phyloP scores from a whole-genome alignment of 2,329 filamentous ascomycete genomes.

The Pyrenophora seminiperda region DNA sequence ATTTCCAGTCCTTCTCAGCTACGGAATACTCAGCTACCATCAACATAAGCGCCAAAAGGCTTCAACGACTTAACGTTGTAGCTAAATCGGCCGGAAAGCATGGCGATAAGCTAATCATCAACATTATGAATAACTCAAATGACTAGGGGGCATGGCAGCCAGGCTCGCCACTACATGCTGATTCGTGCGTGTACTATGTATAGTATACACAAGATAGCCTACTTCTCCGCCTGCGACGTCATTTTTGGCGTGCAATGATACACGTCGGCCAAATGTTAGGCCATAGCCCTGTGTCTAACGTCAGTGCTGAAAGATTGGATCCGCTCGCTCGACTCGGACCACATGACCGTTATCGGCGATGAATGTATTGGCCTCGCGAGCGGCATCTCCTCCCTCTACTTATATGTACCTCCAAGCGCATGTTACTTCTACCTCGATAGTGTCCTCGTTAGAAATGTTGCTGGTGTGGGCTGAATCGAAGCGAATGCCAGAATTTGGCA shows the following conservation, averaged over 20 bases:
- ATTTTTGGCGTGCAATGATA: conserved; percentile 61
- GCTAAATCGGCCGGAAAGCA: conserved; percentile 64
- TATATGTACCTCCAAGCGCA: conserved; percentile 55
- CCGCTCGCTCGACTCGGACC: conserved; percentile 64
- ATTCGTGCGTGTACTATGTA: too few relatives aligned
- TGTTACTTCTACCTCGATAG: conserved; percentile 59
- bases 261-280: conserved; percentile 53
- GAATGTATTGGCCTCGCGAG: conserved; percentile 60
- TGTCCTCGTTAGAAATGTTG: conserved; percentile 44
- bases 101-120: conserved; percentile 67
- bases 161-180: too few relatives aligned
- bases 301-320: conserved; percentile 66
- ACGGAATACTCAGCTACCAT: conserved; percentile 60
- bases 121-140: conserved; percentile 72
- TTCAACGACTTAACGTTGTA: conserved; percentile 68
- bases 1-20: conserved; percentile 61
- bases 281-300: conserved; percentile 62
- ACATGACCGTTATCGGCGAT: conserved; percentile 68
- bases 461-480: conserved; percentile 56
- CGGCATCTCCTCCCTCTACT: conserved; percentile 60
- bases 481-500: conserved; percentile 51
- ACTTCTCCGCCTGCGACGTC: conserved; percentile 61
- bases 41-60: conserved; percentile 66
- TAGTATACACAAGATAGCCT: conserved; percentile 51
- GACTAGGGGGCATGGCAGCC: conserved; percentile 68